Conservation (phyloP, 2,329 filamentous ascomycete species). For the Trichoderma sp. region DNA sequence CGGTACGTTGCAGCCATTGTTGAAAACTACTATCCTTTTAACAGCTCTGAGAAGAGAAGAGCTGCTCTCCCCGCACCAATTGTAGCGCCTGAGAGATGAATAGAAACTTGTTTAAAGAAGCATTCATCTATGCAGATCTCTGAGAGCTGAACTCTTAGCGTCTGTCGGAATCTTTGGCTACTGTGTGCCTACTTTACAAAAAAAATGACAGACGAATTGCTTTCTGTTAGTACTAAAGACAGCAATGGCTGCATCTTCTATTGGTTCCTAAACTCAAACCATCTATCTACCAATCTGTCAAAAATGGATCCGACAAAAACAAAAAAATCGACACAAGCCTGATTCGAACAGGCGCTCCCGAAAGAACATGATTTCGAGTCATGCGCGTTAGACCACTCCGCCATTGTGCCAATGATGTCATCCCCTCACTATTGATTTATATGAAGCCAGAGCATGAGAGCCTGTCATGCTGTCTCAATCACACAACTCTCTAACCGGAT, state of each 20-base stretch:
- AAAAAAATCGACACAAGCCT: constrained; percentile 23
- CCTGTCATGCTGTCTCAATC: background rate
- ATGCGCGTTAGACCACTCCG: constrained; percentile 31
- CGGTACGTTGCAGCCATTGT: background rate
- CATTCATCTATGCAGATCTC: background rate
- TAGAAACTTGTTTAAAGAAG: background rate
- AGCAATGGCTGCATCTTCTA: background rate
- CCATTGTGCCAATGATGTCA: constrained; percentile 21
- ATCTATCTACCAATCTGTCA: background rate
- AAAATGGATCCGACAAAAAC: background rate
- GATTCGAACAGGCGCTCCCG: constrained; percentile 29
- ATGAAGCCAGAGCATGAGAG: background rate
- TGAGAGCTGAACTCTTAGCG: background rate
- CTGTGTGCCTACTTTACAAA: too few relatives aligned
- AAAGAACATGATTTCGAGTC: constrained; percentile 29
- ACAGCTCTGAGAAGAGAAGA: background rate
- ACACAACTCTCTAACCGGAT: too few relatives aligned
- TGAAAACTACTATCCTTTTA: background rate
- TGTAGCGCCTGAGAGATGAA: background rate
- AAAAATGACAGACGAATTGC: too few relatives aligned
- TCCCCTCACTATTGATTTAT: background rate
- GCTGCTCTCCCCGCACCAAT: background rate
- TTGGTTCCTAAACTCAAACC: background rate
- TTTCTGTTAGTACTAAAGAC: background rate
- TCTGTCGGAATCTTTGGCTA: background rate